These are phyloP conservation scores for Brassica incana DNA, from an alignment of 345 rosid genomes.

Conservation along the genomic window DNA sequence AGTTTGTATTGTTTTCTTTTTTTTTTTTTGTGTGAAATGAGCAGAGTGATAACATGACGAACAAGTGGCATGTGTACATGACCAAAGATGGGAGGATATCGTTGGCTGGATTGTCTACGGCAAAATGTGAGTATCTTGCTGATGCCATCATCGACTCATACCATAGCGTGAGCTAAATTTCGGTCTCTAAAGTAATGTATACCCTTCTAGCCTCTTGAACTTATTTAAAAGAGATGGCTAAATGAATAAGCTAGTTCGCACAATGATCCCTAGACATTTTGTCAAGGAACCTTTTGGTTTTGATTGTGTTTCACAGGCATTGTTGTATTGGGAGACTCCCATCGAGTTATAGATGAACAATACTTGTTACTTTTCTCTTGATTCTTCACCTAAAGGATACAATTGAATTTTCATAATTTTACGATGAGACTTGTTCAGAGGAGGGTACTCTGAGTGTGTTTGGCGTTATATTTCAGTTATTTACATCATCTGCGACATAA, in stretches of 20 bases:
- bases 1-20: neutral
- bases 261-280: constrained; percentile 16
- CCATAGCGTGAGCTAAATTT: constrained; percentile 64
- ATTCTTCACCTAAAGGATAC: neutral
- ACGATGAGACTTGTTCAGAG: neutral
- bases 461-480: neutral
- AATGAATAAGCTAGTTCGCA: constrained; percentile 22
- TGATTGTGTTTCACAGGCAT: constrained; percentile 23
- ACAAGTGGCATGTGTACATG: constrained; percentile 94
- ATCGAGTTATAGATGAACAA: constrained; percentile 35
- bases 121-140: constrained; percentile 89
- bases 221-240: neutral
- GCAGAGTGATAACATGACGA: constrained; percentile 83
- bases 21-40: neutral
- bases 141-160: constrained; percentile 85
- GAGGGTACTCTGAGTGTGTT: neutral
- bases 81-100: constrained; percentile 96
- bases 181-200: neutral
- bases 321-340: constrained; percentile 38
- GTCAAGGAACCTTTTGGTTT: neutral
- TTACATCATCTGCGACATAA: neutral
- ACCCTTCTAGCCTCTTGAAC: neutral
- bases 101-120: constrained; percentile 82
- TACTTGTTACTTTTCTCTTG: neutral
- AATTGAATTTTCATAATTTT: neutral